A percentile compares a stretch with the other conserved stretches of the same genome.
phyloP scores from a whole-genome alignment of 306 rosid species.

The Lathyrus oleraceus region DNA sequence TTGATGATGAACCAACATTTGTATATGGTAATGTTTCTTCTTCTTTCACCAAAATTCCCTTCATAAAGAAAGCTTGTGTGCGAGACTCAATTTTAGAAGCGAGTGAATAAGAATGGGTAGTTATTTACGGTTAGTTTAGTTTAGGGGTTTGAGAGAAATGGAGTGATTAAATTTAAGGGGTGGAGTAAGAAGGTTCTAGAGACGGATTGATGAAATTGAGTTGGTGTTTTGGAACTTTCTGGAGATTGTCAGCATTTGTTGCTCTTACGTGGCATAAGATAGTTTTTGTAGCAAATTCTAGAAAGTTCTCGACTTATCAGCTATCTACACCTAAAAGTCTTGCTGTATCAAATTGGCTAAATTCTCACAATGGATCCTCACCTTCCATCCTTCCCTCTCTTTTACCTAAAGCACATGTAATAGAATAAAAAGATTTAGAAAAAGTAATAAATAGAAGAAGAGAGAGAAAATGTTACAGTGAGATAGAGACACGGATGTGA shows the following conservation, averaged over 20 bases:
- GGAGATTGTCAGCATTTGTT: conserved; percentile 38
- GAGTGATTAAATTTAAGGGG: conserved; percentile 4
- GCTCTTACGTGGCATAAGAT: not conserved
- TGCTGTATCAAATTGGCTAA: not conserved
- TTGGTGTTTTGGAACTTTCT: not conserved
- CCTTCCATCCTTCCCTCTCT: too few species aligned
- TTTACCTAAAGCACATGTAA: too few species aligned
- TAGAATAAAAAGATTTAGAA: too few species aligned
- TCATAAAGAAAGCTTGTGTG: conserved; percentile 34
- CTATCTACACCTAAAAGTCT: not conserved
- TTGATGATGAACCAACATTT: conserved; percentile 42
- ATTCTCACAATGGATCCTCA: too few species aligned
- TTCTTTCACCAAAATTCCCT: conserved; percentile 46
- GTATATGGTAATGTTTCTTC: conserved; percentile 48
- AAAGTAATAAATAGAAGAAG: too few species aligned
- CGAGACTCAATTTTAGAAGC: not conserved
- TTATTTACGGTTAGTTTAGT: not conserved
- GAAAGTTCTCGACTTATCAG: conserved; percentile 48
- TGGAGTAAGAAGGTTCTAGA: conserved; percentile 60
- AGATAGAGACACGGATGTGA: too few species aligned
- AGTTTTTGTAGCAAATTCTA: conserved; percentile 39
- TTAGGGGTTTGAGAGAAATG: conserved; percentile 16
- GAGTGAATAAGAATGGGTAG: too few species aligned
- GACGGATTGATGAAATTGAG: not conserved
- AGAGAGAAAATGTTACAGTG: too few species aligned